phyloP scores from a whole-genome alignment of 164 flowering plant genomes.

The Vitis cinerea region DNA sequence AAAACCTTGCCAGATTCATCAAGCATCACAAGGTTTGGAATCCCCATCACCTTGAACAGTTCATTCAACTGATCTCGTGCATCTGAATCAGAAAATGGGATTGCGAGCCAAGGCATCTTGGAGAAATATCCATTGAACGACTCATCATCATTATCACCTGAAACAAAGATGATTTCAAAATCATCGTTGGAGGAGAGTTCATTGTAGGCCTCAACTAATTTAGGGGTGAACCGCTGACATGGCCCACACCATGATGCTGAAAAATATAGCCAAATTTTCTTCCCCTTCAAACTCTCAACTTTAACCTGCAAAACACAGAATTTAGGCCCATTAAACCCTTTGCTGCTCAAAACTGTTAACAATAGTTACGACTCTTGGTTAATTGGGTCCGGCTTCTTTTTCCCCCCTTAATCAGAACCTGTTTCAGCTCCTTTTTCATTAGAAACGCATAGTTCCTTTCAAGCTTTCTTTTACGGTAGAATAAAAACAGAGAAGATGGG shows the following conservation, averaged over 20 bases:
- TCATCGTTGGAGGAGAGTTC: conserved; percentile 40
- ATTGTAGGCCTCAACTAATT: conserved; percentile 43
- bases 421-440: neutral
- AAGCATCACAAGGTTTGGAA: conserved; percentile 68
- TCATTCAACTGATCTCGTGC: conserved; percentile 30
- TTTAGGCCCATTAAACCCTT: neutral
- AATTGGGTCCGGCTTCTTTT: too few relatives aligned
- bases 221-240: conserved; percentile 52
- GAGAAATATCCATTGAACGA: conserved; percentile 57
- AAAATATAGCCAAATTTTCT: conserved; percentile 48
- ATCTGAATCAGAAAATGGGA: conserved; percentile 68
- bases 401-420: too few relatives aligned
- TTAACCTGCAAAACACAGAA: conserved; percentile 38
- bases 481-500: neutral
- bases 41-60: conserved; percentile 46
- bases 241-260: conserved; percentile 75
- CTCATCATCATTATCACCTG: conserved; percentile 54
- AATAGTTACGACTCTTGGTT: too few relatives aligned
- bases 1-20: conserved; percentile 46
- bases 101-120: conserved; percentile 81
- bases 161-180: conserved; percentile 57
- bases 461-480: neutral
- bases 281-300: conserved; percentile 46
- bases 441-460: too few relatives aligned
- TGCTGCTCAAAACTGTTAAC: neutral